Percentiles rank a stretch among this genome's conserved stretches.
phyloP scores from a whole-genome alignment of 1,139 yeast genomes.

The Candida neerlandica region DNA sequence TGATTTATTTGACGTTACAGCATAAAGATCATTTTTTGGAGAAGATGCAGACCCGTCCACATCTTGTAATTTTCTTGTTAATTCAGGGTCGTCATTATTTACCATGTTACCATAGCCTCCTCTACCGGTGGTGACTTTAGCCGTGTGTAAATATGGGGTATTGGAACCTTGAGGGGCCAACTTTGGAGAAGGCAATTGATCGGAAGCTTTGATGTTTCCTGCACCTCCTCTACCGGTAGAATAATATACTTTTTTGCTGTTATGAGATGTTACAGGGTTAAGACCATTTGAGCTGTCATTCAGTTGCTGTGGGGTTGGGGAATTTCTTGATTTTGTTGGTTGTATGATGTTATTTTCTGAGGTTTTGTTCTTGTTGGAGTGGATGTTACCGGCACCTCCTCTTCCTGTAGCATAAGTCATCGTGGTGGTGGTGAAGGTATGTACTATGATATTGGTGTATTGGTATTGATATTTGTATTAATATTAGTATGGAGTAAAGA shows the following conservation, averaged over 20 bases:
- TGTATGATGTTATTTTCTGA: constrained; percentile 21
- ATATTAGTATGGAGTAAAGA: not conserved
- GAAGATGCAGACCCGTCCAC: constrained; percentile 44
- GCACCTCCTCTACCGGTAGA: constrained; percentile 87
- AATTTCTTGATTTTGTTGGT: constrained; percentile 13
- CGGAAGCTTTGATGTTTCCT: constrained; percentile 61
- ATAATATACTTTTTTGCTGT: constrained; percentile 40
- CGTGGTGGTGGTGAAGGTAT: too few species aligned
- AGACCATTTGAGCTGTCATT: constrained; percentile 2
- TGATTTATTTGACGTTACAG: constrained; percentile 42
- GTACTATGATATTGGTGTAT: too few species aligned
- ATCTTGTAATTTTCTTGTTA: constrained; percentile 70
- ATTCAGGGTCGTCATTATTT: constrained; percentile 59
- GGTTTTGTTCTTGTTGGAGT: constrained; percentile 21
- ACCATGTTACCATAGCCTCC: constrained; percentile 85
- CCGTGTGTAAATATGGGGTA: constrained; percentile 61
- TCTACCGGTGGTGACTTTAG: constrained; percentile 71
- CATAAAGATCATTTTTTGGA: constrained; percentile 32
- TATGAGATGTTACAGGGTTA: constrained; percentile 8
- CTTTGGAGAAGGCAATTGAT: constrained; percentile 52
- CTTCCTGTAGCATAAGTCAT: constrained; percentile 28
- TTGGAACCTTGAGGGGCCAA: constrained; percentile 62
- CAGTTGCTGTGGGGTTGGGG: constrained; percentile 8
- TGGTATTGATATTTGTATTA: not conserved
- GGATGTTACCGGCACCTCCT: constrained; percentile 46